Evolutionary conservation across 768 basidiomycete species (phyloP).

Genomic region (Leccinum boreale): DNA sequence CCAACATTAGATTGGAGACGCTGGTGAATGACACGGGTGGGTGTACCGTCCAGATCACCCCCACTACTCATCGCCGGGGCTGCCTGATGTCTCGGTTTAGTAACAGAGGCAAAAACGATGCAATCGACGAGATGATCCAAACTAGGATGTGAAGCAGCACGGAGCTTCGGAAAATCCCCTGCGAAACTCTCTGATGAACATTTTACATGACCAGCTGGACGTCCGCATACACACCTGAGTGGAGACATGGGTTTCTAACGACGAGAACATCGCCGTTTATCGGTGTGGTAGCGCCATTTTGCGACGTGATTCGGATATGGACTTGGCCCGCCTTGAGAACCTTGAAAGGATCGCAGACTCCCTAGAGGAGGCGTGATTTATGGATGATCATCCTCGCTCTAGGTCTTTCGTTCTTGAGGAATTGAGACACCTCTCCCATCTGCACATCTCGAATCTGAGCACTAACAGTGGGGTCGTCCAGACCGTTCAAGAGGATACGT

Average conservation of each 20-base stretch:
- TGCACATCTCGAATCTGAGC: slow-evolving; percentile 44
- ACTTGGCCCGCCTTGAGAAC: slow-evolving; percentile 64
- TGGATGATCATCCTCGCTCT: slow-evolving; percentile 59
- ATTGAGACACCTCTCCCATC: slow-evolving; percentile 47
- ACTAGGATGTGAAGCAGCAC: slow-evolving; percentile 50
- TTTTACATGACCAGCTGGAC: not conserved
- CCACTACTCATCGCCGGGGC: slow-evolving; percentile 72
- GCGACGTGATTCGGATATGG: slow-evolving; percentile 53
- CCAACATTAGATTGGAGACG: not conserved
- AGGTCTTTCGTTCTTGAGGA: slow-evolving; percentile 51
- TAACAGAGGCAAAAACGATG: slow-evolving; percentile 61
- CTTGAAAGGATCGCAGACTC: slow-evolving; percentile 65
- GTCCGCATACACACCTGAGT: slow-evolving; percentile 45
- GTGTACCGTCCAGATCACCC: slow-evolving; percentile 56
- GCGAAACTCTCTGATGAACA: not conserved
- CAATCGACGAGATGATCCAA: slow-evolving; percentile 62
- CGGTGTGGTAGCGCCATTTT: slow-evolving; percentile 51
- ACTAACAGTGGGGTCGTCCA: slow-evolving; percentile 43
- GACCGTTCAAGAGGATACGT: slow-evolving; percentile 50
- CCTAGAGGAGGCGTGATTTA: slow-evolving; percentile 60
- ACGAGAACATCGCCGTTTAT: slow-evolving; percentile 62
- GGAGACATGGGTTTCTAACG: slow-evolving; percentile 66
- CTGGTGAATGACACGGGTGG: not conserved
- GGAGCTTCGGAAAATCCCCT: slow-evolving; percentile 65
- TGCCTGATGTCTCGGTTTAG: slow-evolving; percentile 52